These are phyloP conservation scores for Spergularia bocconei DNA, from an alignment of 148 eudicot species.

Conservation along the genomic window DNA sequence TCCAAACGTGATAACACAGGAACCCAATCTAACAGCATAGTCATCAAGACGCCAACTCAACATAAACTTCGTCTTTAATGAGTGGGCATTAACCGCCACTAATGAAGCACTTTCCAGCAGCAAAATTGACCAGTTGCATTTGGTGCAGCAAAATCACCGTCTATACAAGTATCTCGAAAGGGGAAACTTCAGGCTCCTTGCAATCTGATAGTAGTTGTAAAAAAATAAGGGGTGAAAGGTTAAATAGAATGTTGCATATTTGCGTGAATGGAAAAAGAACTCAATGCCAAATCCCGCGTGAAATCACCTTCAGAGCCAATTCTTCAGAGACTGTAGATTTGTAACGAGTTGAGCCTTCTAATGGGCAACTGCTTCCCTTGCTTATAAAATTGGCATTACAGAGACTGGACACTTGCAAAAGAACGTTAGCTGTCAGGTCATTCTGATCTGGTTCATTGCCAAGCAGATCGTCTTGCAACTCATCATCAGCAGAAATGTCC, in stretches of 20 bases:
- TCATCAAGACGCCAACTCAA: not conserved
- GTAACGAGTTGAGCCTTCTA: slow-evolving; percentile 90
- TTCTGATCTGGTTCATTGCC: slow-evolving; percentile 34
- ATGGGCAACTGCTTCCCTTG: slow-evolving; percentile 86
- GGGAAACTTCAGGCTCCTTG: slow-evolving; percentile 88
- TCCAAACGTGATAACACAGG: not conserved
- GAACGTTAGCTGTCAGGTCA: slow-evolving; percentile 70
- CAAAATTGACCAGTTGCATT: not conserved
- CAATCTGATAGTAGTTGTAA: slow-evolving; percentile 51
- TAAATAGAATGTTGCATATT: not conserved
- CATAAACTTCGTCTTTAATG: not conserved
- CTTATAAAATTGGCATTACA: slow-evolving; percentile 90
- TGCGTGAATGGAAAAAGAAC: not conserved
- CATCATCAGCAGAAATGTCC: slow-evolving; percentile 52
- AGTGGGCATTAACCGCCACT: not conserved
- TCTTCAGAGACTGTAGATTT: slow-evolving; percentile 81
- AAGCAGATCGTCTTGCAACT: slow-evolving; percentile 29
- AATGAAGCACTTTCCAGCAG: not conserved
- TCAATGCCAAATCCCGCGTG: not conserved
- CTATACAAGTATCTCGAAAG: slow-evolving; percentile 74
- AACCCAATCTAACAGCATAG: not conserved
- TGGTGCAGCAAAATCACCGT: slow-evolving; percentile 23
- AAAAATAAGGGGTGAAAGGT: slow-evolving; percentile 8
- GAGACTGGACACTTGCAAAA: slow-evolving; percentile 90
- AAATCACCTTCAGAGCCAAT: slow-evolving; percentile 72